Percentiles rank a stretch among this genome's conserved stretches.
These are phyloP conservation scores for Clathrus columnatus DNA, from an alignment of 768 basidiomycete genomes.

Conservation along the genomic window DNA sequence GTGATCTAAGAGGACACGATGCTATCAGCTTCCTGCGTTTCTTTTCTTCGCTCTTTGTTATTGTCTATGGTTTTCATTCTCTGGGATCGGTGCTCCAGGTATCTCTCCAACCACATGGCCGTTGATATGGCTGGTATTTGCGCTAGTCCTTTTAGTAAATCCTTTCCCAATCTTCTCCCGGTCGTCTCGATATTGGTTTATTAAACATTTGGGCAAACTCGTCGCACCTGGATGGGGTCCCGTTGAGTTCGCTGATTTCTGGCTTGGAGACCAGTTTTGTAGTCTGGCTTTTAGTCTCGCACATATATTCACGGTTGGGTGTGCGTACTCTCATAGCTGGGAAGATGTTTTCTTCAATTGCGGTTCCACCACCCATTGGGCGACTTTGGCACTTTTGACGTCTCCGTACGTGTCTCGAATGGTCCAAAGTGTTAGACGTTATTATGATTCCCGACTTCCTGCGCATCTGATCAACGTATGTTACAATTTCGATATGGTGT, in stretches of 20 bases:
- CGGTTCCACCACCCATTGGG: conserved; percentile 51
- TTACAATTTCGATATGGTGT: conserved; percentile 2
- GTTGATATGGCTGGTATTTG: conserved; percentile 67
- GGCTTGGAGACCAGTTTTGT: conserved; percentile 83
- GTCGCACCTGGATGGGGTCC: conserved; percentile 57
- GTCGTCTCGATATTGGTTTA: conserved; percentile 72
- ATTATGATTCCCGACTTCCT: conserved; percentile 58
- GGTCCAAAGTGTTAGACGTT: conserved; percentile 83
- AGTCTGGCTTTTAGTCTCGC: conserved; percentile 69
- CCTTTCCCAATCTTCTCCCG: conserved; percentile 63
- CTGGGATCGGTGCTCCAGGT: conserved; percentile 43
- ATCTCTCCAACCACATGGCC: conserved; percentile 71
- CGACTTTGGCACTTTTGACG: conserved; percentile 44
- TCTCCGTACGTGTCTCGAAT: conserved; percentile 72
- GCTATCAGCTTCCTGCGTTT: conserved; percentile 62
- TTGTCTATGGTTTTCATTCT: conserved; percentile 80
- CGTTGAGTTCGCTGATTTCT: conserved; percentile 88
- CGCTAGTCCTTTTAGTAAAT: conserved; percentile 53
- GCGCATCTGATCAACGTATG: conserved; percentile 86
- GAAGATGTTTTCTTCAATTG: conserved; percentile 36
- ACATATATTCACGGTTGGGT: conserved; percentile 65
- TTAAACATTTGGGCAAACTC: conserved; percentile 54
- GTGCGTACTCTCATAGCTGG: conserved; percentile 57
- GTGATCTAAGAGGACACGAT: too few relatives aligned
- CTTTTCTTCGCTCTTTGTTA: conserved; percentile 67